A percentile compares a stretch with the other conserved stretches of the same genome.
These are phyloP conservation scores for Daldinia vernicosa DNA, from an alignment of 495 filamentous ascomycete species.

Conservation along the genomic window DNA sequence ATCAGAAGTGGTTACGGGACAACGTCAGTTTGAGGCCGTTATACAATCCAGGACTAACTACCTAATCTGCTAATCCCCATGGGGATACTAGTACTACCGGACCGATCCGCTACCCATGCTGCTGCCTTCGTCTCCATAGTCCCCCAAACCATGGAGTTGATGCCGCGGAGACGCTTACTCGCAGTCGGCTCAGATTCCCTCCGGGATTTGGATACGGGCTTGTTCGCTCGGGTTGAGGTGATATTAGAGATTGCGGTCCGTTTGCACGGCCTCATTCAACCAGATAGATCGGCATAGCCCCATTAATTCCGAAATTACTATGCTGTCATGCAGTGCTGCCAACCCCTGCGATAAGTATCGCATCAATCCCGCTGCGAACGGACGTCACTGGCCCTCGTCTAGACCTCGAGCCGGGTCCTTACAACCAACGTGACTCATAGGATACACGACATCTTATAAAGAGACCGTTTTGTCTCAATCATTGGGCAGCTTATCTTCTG, in stretches of 20 bases:
- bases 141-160: neutral
- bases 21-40: neutral
- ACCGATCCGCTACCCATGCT: constrained; percentile 10
- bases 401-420: neutral
- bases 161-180: neutral
- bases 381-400: neutral
- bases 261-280: neutral
- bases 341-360: neutral
- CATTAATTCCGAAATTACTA: neutral
- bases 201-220: neutral
- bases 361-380: neutral
- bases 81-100: constrained; percentile 17
- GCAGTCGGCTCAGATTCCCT: neutral
- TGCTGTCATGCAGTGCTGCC: neutral
- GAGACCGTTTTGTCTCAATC: neutral
- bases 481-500: neutral
- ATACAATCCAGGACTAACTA: neutral
- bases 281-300: neutral
- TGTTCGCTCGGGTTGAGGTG: neutral
- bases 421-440: neutral
- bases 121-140: constrained; percentile 2
- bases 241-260: neutral
- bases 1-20: neutral
- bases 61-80: constrained; percentile 15
- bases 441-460: neutral